Conservation (phyloP, 1,139 yeast species). For the Hanseniaspora uvarum region DNA sequence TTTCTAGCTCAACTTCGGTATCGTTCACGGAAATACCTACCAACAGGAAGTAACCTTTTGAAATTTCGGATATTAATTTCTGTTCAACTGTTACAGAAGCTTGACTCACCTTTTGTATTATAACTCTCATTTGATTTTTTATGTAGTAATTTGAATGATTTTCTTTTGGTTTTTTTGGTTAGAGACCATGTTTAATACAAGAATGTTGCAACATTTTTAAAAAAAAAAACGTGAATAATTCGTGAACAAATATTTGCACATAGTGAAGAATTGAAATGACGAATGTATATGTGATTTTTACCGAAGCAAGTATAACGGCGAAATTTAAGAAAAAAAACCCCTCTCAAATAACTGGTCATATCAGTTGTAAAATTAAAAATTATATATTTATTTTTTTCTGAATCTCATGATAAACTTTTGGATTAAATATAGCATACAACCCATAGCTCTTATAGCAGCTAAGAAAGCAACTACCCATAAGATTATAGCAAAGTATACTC, state of each 20-base stretch:
- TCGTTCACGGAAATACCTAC: constrained; percentile 79
- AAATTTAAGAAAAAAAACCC: too few relatives aligned
- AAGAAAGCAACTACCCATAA: constrained; percentile 74
- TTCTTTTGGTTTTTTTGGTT: neutral
- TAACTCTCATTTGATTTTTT: constrained; percentile 57
- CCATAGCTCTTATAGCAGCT: constrained; percentile 64
- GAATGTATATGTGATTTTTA: too few relatives aligned
- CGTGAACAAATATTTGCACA: too few relatives aligned
- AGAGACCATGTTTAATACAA: neutral
- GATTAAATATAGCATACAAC: constrained; percentile 52
- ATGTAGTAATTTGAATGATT: neutral
- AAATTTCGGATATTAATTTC: constrained; percentile 57
- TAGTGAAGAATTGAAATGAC: too few relatives aligned
- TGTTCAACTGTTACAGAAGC: constrained; percentile 81
- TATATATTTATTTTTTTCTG: neutral
- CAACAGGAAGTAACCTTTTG: constrained; percentile 63
- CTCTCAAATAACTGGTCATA: neutral
- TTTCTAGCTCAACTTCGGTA: constrained; percentile 58
- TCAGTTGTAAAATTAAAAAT: neutral
- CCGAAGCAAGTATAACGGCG: too few relatives aligned
- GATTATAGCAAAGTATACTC: constrained; percentile 57
- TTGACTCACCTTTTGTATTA: constrained; percentile 72
- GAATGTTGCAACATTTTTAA: too few relatives aligned
- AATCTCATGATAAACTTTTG: constrained; percentile 28
- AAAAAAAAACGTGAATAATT: too few relatives aligned